Conservation (phyloP, 2,329 filamentous ascomycete species). For the Ascomycota sp. region DNA sequence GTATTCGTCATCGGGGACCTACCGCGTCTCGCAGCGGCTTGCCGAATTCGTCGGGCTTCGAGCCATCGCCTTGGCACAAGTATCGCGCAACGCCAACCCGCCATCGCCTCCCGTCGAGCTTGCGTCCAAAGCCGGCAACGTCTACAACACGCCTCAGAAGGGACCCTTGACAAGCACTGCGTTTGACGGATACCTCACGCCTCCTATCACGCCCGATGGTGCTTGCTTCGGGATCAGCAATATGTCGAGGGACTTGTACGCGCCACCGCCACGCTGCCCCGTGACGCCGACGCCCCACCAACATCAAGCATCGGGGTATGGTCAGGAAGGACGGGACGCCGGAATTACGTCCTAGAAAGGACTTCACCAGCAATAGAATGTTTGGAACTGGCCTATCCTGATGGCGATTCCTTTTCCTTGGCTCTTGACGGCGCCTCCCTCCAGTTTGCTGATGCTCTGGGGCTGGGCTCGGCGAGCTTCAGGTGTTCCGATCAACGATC, state of each 20-base stretch:
- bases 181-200: constrained; percentile 61
- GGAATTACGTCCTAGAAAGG: constrained; percentile 20
- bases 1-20: constrained; percentile 33
- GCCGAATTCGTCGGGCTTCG: constrained; percentile 39
- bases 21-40: constrained; percentile 32
- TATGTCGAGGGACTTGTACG: constrained; percentile 25
- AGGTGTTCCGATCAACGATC: constrained; percentile 1
- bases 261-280: constrained; percentile 33
- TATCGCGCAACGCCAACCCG: constrained; percentile 26
- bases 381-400: constrained; percentile 1
- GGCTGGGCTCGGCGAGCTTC: constrained; percentile 1
- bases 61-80: constrained; percentile 22
- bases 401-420: constrained; percentile 1
- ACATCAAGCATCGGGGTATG: constrained; percentile 14
- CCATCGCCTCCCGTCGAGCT: constrained; percentile 40
- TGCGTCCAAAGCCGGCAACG: constrained; percentile 31
- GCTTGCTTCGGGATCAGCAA: constrained; percentile 29
- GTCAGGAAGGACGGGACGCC: constrained; percentile 13
- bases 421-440: constrained; percentile 1
- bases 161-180: constrained; percentile 41
- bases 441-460: constrained; percentile 2
- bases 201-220: constrained; percentile 66
- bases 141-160: constrained; percentile 66
- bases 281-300: constrained; percentile 39
- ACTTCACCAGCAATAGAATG: constrained; percentile 21